Percentiles rank a stretch among this genome's conserved stretches.
Conservation (phyloP, 2,329 filamentous ascomycete genomes). For the Verticillium alfalfae region DNA sequence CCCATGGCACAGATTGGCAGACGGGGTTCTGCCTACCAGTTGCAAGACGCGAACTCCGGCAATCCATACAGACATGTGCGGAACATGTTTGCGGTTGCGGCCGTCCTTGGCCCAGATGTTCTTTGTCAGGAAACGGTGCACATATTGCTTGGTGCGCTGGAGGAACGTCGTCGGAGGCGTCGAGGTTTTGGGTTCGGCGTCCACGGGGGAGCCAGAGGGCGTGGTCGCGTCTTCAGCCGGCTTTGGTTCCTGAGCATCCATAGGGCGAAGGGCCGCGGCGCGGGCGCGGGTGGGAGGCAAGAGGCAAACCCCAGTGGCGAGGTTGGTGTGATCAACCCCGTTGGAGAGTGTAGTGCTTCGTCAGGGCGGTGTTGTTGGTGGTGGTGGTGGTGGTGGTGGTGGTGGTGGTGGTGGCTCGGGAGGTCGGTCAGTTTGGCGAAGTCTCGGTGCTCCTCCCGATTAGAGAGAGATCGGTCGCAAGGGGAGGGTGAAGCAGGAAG, state of each 20-base stretch:
- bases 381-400: background rate
- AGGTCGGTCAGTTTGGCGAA: background rate
- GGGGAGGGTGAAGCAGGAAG: background rate
- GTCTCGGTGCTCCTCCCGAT: background rate
- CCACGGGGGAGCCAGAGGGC: background rate
- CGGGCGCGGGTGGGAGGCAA: background rate
- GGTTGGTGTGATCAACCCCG: background rate
- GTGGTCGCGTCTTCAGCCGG: slow-evolving; percentile 2
- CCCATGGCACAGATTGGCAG: fast-evolving
- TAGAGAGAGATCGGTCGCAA: background rate
- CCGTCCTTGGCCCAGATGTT: slow-evolving; percentile 13
- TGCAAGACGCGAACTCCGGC: slow-evolving; percentile 9
- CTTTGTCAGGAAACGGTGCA: slow-evolving; percentile 8
- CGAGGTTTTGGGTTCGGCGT: background rate
- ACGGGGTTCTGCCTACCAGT: slow-evolving; percentile 6
- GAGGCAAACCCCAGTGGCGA: background rate
- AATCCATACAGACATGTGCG: slow-evolving; percentile 12
- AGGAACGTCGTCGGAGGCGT: background rate
- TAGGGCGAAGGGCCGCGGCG: background rate
- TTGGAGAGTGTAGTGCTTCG: background rate
- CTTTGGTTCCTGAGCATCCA: slow-evolving; percentile 1
- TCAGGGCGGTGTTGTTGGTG: background rate
- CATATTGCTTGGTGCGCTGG: background rate
- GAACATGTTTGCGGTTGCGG: slow-evolving; percentile 10
- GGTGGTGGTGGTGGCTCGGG: background rate